Conservation (phyloP, 306 rosid genomes). For the Luffa aegyptiaca region DNA sequence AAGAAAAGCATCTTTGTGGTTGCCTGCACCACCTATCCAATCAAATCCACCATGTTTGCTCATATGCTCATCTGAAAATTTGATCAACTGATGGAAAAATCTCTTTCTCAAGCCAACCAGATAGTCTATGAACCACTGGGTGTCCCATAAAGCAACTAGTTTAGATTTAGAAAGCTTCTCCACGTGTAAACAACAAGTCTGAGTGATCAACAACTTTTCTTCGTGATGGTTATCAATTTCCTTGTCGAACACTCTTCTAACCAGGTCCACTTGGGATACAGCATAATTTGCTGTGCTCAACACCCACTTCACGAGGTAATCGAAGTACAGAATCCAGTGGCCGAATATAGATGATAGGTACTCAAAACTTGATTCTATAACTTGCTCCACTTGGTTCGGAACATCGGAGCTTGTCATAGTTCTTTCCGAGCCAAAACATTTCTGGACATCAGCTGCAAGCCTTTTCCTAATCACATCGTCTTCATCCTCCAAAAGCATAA, state of each 20-base stretch:
- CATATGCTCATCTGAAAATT: constrained; percentile 39
- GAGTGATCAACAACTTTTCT: constrained; percentile 80
- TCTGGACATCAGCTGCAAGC: constrained; percentile 61
- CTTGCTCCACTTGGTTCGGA: constrained; percentile 84
- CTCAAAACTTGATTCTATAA: constrained; percentile 63
- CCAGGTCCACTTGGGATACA: constrained; percentile 54
- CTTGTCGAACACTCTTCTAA: constrained; percentile 84
- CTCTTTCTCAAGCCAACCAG: constrained; percentile 42
- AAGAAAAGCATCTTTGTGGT: constrained; percentile 93
- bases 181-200: constrained; percentile 70
- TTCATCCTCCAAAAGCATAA: constrained; percentile 89
- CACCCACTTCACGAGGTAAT: constrained; percentile 48
- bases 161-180: constrained; percentile 53
- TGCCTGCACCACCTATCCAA: constrained; percentile 94
- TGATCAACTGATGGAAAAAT: constrained; percentile 47
- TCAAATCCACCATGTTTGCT: constrained; percentile 34
- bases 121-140: constrained; percentile 30
- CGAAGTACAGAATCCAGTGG: constrained; percentile 69
- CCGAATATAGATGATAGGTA: constrained; percentile 75
- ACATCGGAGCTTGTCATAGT: constrained; percentile 27
- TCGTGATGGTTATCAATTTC: constrained; percentile 94
- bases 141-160: constrained; percentile 16
- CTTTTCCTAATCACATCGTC: constrained; percentile 60
- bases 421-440: constrained; percentile 41
- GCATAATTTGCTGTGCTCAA: constrained; percentile 35